phyloP scores from a whole-genome alignment of 495 filamentous ascomycete genomes.

The Penicillium fimorum region DNA sequence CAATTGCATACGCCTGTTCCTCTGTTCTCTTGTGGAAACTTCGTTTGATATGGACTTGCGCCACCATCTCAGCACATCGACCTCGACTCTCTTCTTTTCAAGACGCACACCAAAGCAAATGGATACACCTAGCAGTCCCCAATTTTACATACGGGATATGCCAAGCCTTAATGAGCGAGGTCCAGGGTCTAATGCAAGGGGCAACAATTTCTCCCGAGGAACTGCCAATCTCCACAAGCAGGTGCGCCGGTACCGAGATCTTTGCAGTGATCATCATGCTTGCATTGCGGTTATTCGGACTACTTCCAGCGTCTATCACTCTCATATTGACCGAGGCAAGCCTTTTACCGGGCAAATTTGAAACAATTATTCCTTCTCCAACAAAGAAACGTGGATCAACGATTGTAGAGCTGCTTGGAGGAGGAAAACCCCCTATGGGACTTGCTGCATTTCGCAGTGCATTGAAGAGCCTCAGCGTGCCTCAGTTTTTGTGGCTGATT shows the following conservation, averaged over 20 bases:
- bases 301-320: neutral
- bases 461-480: neutral
- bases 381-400: constrained; percentile 5
- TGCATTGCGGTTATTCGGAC: constrained; percentile 2
- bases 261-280: constrained; percentile 2
- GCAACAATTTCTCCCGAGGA: neutral
- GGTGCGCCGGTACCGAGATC: neutral
- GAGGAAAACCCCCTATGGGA: neutral
- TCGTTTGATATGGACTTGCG: neutral
- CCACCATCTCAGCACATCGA: constrained; percentile 5
- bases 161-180: neutral
- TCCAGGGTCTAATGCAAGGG: neutral
- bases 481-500: neutral
- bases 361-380: constrained; percentile 3
- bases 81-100: neutral
- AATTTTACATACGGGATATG: neutral
- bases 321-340: neutral
- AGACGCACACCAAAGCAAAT: neutral
- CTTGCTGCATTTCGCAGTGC: neutral
- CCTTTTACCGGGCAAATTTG: neutral
- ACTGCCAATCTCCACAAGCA: neutral
- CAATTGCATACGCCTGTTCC: constrained; percentile 6
- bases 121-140: neutral
- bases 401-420: constrained; percentile 3
- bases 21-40: constrained; percentile 1